A percentile compares a stretch with the other conserved stretches of the same genome.
Conservation (phyloP, 257 asterid genomes). For the Scutellaria barbata region DNA sequence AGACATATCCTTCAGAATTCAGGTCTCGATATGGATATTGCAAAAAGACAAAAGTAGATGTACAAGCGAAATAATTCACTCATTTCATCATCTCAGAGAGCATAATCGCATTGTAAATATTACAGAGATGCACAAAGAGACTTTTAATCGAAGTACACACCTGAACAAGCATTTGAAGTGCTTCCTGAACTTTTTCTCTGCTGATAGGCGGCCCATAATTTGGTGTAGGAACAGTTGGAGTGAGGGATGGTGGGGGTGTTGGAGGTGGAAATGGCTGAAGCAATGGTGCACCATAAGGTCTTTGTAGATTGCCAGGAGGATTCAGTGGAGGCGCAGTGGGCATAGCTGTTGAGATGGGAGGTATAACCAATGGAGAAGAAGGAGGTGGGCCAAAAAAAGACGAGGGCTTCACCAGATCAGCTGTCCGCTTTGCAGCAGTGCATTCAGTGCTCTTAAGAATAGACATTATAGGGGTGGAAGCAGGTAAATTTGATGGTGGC, state of each 20-base stretch:
- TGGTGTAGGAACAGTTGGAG: constrained; percentile 64
- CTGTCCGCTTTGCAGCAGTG: constrained; percentile 48
- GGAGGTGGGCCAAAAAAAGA: constrained; percentile 73
- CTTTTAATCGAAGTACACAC: constrained; percentile 42
- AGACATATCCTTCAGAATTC: neutral
- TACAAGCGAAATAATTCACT: neutral
- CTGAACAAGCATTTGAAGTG: constrained; percentile 85
- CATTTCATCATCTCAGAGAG: neutral
- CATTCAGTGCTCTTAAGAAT: constrained; percentile 59
- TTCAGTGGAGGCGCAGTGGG: constrained; percentile 84
- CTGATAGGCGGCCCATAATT: constrained; percentile 59
- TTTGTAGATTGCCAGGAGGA: constrained; percentile 61
- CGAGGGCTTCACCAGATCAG: constrained; percentile 90
- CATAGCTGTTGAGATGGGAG: constrained; percentile 68
- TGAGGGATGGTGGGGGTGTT: constrained; percentile 91
- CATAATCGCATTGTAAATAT: neutral
- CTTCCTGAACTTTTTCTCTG: constrained; percentile 87
- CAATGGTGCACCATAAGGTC: constrained; percentile 91
- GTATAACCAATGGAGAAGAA: constrained; percentile 60
- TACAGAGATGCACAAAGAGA: constrained; percentile 8
- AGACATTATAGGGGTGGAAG: constrained; percentile 62
- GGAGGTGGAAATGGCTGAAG: constrained; percentile 99
- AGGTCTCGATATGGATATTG: neutral
- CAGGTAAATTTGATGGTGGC: constrained; percentile 54
- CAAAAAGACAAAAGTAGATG: neutral